Evolutionary conservation across 2,329 filamentous ascomycete genomes (phyloP), one percentile per base, ranked within the genome.

Genomic region (Elsinoe perseae): DNA sequence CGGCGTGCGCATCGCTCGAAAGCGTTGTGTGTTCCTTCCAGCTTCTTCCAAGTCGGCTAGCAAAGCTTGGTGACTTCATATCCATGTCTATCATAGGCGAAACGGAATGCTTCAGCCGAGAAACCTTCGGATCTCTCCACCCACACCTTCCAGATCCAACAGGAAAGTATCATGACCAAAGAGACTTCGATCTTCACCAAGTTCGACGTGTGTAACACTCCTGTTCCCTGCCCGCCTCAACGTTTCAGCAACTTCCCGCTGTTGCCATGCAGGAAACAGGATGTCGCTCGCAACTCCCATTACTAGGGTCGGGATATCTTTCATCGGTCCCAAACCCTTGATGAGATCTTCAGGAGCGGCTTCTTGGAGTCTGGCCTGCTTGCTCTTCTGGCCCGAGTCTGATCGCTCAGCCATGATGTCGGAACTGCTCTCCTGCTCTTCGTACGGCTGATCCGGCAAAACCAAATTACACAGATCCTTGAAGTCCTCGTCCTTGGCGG

Each of bases 141-240:
- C 93, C 50, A 98, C 89, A 64, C 95, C 87, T 73, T 95, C 84
- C 57, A 97, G 73, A 72, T 98, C 93, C 42, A 98, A 74, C 66
- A 98, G 72, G 69, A 98, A 98, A 0, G 92, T 97, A 68, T 98
- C 93, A 66, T 98, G 93, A 0, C 93, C 93, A 69, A 98, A 98
- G 64, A 95, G 73, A 65, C 90, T 95, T 71, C 93, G 82, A 73
- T 97, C 90, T 73, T 97, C 89, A 30, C 91, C 93, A 50, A 98
- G 75, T 74, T 98, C 93, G 12, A 93, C 81, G 70, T 98, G 90
- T 43, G 84, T 85, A 0, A 98, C 91, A 28, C 80, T 82, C 59
- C 81, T 78, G 66, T 95, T 97, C 0, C 93, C 93, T 0, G 80
- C 81, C 30, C 81, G 79, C 58, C 83, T 81, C 61, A 98, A 75